Evolutionary conservation across 2,329 filamentous ascomycete species (phyloP).

Genomic region (Microdochium trichocladiopsis): DNA sequence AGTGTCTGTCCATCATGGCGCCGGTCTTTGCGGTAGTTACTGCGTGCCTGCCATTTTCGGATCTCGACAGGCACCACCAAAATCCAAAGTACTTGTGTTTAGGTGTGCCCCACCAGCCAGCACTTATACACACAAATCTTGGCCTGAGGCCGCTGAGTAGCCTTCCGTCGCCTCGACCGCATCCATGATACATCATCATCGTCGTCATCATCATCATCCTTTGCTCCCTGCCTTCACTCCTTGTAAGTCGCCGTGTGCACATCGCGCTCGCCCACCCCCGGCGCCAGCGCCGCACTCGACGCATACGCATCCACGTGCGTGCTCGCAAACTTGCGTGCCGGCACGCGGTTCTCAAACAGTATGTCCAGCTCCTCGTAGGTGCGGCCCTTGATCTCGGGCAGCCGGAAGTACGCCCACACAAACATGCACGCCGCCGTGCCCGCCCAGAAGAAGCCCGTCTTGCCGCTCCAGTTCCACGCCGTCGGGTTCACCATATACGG

Average conservation of each 20-base stretch:
- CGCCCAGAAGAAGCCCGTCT: constrained; percentile 35
- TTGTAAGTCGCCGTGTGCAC: background rate
- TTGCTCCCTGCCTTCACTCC: background rate
- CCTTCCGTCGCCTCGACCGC: no score
- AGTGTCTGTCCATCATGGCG: no score
- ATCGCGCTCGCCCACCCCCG: constrained; percentile 5
- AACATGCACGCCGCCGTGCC: constrained; percentile 33
- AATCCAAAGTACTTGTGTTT: no score
- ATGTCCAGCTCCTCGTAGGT: constrained; percentile 47
- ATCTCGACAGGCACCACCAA: no score
- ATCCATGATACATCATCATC: no score
- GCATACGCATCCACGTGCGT: constrained; percentile 23
- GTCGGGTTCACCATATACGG: constrained; percentile 30
- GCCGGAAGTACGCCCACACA: constrained; percentile 41
- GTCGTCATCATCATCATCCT: no score
- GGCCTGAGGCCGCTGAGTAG: no score
- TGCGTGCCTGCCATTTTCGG: no score
- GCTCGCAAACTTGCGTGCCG: constrained; percentile 29
- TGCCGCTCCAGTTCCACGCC: constrained; percentile 31
- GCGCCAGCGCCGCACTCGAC: background rate
- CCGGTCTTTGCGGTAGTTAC: no score
- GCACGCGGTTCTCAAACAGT: constrained; percentile 35
- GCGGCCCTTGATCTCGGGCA: constrained; percentile 43
- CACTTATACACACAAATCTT: no score
- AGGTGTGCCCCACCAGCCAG: no score